Evolutionary conservation across 441 rosid genomes (phyloP), one percentile per base, ranked within the genome.

Genomic region (Capsella rubella): DNA sequence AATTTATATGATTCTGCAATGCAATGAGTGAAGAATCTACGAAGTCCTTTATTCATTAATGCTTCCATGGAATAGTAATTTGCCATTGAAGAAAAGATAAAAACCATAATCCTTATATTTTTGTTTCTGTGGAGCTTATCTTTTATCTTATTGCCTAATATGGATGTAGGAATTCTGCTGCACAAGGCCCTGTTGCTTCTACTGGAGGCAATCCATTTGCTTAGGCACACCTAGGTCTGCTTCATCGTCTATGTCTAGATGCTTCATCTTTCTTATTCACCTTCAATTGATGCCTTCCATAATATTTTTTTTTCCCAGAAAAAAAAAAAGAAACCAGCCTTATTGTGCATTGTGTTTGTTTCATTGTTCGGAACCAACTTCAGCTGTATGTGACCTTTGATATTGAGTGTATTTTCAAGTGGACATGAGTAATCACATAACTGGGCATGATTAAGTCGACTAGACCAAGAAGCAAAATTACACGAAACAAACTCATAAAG

Each of bases 131-230:
- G 58, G 53, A n/a, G 13, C 58, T 70, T 6, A 69, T 69, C 6
- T 51, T 51, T 21, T 50, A 14, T 61, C 59, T 65, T 56, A 34
- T 71, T 64, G 34, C 47, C 27, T 28, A 18, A 61, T 21, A 64
- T 63, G 68, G 47, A 37, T 76, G 62, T 82, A 94, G 97, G 82
- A 89, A 81, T 63, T 75, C 89, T 32, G 84, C 85, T 32, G 63
- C 88, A 34, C 97, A 87, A 74, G 97, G 85, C 12, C 88, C 88
- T 45, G 89, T 89, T 78, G 90, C 98, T 70, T 87, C 85, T 12
- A 43, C 86, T 0, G 92, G 97, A 76, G 93, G 97, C 71, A 94
- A 94, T 77, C 97, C 97, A 47, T 94, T 94, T 79, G 95, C 93
- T 4, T 94, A 86, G 79, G 55, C 16, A 50, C 27, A 31, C 46